Base-by-base conservation (phyloP, 2,329 filamentous ascomycete species). In the Macroventuria anomochaeta region DNA sequence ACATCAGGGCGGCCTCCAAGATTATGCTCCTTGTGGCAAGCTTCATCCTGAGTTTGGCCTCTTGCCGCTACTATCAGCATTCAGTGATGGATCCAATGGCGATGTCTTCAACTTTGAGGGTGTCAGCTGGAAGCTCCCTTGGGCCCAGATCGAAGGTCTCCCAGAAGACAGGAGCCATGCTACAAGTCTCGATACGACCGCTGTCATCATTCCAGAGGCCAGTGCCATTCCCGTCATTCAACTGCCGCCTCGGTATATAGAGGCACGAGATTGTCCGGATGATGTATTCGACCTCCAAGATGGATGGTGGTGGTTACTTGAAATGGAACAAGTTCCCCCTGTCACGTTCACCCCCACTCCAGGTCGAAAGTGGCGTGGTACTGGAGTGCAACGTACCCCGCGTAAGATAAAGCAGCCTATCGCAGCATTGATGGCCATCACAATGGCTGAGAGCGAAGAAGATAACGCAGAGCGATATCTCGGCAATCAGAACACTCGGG, bases 41-140 rank as follows among this genome's bases (percentile, higher is more conserved):
- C 7, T 52, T 0, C 61, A 67, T 13, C 64, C 61, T 0, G 64
- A 67, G 13, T 48, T 39, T 5, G 62, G 49, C 0, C 10, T 61
- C n/a, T 6, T 67, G 0, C 62, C 62, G 0, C 39, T 53, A 0
- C 48, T 62, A 29, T 46, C 52, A 0, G 11, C 20, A 0, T 17
- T 64, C 1, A 58, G 58, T 43, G 64, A 67, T 2, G 64, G 62
- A 1, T 62, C 57, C 0, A 57, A 64, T 8, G 13, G 17, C 3
- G 59, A 60, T 0, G n/a, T 62, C 0, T 64, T 54, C 46, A 55
- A 65, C 18, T 67, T 63, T 10, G 59, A 64, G 1, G 55, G 51
- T 0, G 36, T 57, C 0, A 47, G 61, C 6, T 65, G 59, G 59
- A 37, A 13, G 0, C 20, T 67, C 1, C 62, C 61, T 0, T 47